A percentile compares a stretch with the other conserved stretches of the same genome.
Conservation (phyloP, 2,329 filamentous ascomycete species). For the Colletotrichum agaves region DNA sequence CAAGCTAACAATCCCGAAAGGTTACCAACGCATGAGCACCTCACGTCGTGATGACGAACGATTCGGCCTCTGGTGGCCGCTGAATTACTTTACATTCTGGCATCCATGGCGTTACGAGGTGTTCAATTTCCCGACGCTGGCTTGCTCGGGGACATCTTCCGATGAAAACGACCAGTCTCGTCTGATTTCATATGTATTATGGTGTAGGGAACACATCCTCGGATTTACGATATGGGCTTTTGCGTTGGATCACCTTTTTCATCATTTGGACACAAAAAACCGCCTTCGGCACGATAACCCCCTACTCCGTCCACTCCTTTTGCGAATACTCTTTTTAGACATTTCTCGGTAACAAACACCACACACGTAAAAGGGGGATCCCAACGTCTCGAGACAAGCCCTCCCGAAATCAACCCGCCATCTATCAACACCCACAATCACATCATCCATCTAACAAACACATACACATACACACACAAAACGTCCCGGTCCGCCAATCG, state of each 20-base stretch:
- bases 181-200: constrained; percentile 40
- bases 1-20: constrained; percentile 44
- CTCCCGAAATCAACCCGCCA: background rate
- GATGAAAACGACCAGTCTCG: constrained; percentile 33
- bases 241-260: constrained; percentile 37
- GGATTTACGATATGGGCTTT: constrained; percentile 37
- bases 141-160: constrained; percentile 31
- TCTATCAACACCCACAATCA: too few species aligned
- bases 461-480: background rate
- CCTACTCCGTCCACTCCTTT: constrained; percentile 56
- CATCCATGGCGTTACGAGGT: constrained; percentile 54
- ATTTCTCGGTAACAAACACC: constrained; percentile 26
- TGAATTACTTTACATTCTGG: constrained; percentile 50
- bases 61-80: constrained; percentile 38
- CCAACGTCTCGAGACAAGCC: constrained; percentile 23
- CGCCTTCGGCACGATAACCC: constrained; percentile 36
- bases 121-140: constrained; percentile 31
- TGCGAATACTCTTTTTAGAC: constrained; percentile 24
- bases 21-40: constrained; percentile 68
- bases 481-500: constrained; percentile 15
- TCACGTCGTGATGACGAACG: constrained; percentile 51
- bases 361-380: background rate
- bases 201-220: constrained; percentile 50
- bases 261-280: constrained; percentile 44
- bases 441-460: background rate